Percentiles rank a stretch among this genome's conserved stretches.
Evolutionary conservation across 139 green algal species (phyloP).

Genomic region (Chlorella vulgaris): DNA sequence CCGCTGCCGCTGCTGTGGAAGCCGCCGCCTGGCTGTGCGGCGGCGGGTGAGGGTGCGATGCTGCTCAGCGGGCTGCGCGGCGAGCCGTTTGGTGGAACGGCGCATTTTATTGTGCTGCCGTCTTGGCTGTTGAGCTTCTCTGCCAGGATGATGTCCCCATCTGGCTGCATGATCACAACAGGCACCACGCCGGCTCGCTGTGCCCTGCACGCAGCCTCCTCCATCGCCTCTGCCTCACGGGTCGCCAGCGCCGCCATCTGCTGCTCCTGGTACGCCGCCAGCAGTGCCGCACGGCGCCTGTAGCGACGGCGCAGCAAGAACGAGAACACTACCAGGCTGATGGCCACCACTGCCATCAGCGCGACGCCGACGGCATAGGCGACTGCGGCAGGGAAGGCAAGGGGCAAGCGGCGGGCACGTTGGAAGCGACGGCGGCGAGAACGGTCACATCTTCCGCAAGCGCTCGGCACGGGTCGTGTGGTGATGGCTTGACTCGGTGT

Average conservation of each 20-base stretch:
- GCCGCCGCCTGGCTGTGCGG: neutral
- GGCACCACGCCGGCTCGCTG: neutral
- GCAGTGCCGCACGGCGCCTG: neutral
- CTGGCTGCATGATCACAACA: slow-evolving; percentile 10
- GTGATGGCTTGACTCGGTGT: too few relatives aligned
- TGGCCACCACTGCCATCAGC: neutral
- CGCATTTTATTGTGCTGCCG: neutral
- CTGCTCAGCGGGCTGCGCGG: neutral
- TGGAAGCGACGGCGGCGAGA: too few relatives aligned
- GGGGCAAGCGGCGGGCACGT: neutral
- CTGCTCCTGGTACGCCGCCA: neutral
- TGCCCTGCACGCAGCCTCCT: neutral
- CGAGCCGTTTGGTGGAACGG: neutral
- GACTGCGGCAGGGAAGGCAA: neutral
- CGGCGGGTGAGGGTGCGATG: too few relatives aligned
- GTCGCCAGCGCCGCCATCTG: neutral
- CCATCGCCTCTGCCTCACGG: neutral
- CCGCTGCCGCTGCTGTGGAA: too few relatives aligned
- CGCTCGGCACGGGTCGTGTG: too few relatives aligned
- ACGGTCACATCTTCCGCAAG: too few relatives aligned
- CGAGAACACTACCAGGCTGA: neutral
- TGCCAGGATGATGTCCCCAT: slow-evolving; percentile 9
- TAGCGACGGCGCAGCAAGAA: slow-evolving; percentile 6
- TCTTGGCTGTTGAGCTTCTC: neutral
- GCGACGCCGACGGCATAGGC: slow-evolving; percentile 3